A percentile compares a stretch with the other conserved stretches of the same genome.
phyloP scores from a whole-genome alignment of 208 protist species.

The Trypanosoma lewisi region DNA sequence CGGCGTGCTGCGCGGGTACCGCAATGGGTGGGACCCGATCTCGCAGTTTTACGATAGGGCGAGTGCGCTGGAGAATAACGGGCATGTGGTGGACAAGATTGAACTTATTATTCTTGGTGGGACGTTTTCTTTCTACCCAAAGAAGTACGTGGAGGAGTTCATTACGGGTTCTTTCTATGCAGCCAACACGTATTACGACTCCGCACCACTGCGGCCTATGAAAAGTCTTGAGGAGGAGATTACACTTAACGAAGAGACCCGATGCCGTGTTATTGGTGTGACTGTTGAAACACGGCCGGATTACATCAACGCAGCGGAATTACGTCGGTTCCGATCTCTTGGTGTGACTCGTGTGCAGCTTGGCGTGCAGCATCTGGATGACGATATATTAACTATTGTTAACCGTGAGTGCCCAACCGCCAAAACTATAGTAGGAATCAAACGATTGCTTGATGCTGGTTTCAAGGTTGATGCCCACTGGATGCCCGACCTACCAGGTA shows the following conservation, averaged over 20 bases:
- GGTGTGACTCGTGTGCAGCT: conserved; percentile 98
- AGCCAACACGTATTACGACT: conserved; percentile 90
- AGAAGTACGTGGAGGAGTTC: conserved; percentile 93
- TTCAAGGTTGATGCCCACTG: conserved; percentile 99
- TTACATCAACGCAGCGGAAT: conserved; percentile 93
- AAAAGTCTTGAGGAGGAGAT: conserved; percentile 75
- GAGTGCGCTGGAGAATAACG: conserved; percentile 89
- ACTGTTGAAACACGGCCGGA: conserved; percentile 99
- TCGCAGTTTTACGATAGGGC: conserved; percentile 91
- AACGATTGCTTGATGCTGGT: conserved; percentile 94
- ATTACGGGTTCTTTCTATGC: conserved; percentile 89
- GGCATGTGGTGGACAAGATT: conserved; percentile 95
- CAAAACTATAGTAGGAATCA: conserved; percentile 93
- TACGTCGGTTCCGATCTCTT: conserved; percentile 84
- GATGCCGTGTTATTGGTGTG: conserved; percentile 97
- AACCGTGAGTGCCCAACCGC: conserved; percentile 96
- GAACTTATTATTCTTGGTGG: conserved; percentile 99
- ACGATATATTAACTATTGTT: conserved; percentile 95
- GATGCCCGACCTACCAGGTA: conserved; percentile 99
- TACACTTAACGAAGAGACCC: conserved; percentile 89
- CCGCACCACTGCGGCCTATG: conserved; percentile 58
- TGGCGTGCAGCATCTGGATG: conserved; percentile 99
- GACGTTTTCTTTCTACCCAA: conserved; percentile 98
- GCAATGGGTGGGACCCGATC: conserved; percentile 90
- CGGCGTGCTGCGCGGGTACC: conserved; percentile 86